Conservation (phyloP, 2,329 filamentous ascomycete species). For the Claviceps monticola region DNA sequence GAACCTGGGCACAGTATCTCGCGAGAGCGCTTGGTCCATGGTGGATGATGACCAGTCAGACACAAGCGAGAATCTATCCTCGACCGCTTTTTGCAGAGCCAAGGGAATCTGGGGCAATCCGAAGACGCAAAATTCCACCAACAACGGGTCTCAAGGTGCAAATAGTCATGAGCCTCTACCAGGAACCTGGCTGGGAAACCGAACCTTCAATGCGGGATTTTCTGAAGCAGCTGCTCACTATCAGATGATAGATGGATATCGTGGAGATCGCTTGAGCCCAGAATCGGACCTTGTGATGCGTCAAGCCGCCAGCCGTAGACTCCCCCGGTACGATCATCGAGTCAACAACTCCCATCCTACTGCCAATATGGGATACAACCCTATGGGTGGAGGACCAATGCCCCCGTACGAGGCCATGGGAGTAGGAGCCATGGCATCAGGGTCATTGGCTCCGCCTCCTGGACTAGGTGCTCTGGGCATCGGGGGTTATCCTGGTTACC, state of each 20-base stretch:
- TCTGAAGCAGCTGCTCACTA: constrained; percentile 25
- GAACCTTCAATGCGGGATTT: constrained; percentile 24
- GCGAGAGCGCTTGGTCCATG: constrained; percentile 37
- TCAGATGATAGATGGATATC: constrained; percentile 26
- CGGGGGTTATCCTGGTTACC: constrained; percentile 34
- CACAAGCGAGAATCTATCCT: constrained; percentile 38
- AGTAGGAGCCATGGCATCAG: constrained; percentile 19
- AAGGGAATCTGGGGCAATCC: constrained; percentile 42
- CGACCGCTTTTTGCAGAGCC: constrained; percentile 36
- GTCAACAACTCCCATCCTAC: constrained; percentile 22
- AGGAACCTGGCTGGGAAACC: constrained; percentile 31
- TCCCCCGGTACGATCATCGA: constrained; percentile 33
- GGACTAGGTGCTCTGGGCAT: constrained; percentile 25
- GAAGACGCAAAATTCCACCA: constrained; percentile 25
- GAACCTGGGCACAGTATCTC: constrained; percentile 11
- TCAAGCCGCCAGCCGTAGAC: constrained; percentile 28
- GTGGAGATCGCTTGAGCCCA: constrained; percentile 31
- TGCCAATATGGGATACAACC: constrained; percentile 19
- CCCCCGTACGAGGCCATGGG: constrained; percentile 23
- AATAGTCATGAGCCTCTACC: constrained; percentile 21
- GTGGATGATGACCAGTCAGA: constrained; percentile 44
- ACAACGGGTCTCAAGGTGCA: constrained; percentile 20
- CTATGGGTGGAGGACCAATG: constrained; percentile 13
- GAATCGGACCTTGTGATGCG: constrained; percentile 36
- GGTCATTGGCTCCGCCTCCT: constrained; percentile 20